These are phyloP conservation scores for Paxillus rubicundulus DNA, from an alignment of 768 basidiomycete genomes.

Conservation along the genomic window DNA sequence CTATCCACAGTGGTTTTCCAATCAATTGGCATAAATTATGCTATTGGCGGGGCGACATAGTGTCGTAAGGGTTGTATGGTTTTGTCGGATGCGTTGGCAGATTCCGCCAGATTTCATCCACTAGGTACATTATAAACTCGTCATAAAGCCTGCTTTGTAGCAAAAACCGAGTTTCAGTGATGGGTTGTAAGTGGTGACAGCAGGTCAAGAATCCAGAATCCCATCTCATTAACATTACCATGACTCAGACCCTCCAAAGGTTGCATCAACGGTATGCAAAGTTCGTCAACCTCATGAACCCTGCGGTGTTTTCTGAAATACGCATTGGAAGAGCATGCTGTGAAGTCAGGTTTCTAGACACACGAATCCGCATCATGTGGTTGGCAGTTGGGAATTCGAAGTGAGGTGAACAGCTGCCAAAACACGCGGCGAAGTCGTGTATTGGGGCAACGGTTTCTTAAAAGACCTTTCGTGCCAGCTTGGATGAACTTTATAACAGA, in stretches of 20 bases:
- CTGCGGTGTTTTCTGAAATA: constrained; percentile 6
- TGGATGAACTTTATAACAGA: constrained; percentile 1
- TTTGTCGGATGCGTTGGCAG: no score
- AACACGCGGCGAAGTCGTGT: constrained; percentile 34
- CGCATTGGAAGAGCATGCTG: constrained; percentile 27
- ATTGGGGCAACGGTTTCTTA: constrained; percentile 31
- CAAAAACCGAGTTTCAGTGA: no score
- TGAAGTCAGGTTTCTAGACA: constrained; percentile 19
- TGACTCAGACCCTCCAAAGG: not conserved
- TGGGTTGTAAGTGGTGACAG: no score
- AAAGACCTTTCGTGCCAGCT: constrained; percentile 13
- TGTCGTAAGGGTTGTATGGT: no score
- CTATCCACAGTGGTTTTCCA: no score
- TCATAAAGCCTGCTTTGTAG: no score
- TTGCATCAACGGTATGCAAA: not conserved
- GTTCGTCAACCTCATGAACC: constrained; percentile 3
- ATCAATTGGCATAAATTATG: no score
- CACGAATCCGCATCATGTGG: constrained; percentile 21
- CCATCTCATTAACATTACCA: not conserved
- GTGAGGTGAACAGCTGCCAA: constrained; percentile 26
- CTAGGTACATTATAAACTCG: no score
- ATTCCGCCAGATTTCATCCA: no score
- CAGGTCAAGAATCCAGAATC: not conserved
- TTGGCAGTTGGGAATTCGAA: constrained; percentile 8
- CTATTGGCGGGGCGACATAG: no score